Evolutionary conservation across 495 filamentous ascomycete genomes (phyloP), one percentile per base, ranked within the genome.

Genomic region (Aspergillus cavernicola): DNA sequence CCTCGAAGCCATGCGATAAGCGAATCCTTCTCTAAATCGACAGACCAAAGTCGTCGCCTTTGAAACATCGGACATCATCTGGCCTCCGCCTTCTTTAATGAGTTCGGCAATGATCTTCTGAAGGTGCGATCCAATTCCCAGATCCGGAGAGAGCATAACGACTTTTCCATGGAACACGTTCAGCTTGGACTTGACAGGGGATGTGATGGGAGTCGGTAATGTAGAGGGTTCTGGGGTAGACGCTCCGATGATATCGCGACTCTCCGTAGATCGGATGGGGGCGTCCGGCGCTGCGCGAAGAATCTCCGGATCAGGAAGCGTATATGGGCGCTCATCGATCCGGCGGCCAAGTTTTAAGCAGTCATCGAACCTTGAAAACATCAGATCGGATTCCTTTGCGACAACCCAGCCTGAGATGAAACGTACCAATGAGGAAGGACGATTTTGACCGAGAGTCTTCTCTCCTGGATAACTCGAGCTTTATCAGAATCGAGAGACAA

Each of bases 371-470:
- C 88, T 92, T 50, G 10, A 28, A 50, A 33, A 31, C 11, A 13
- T 31, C 49, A 38, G 20, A 18, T 45, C 10, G 32, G 15, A 3
- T 19, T 29, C 15, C 6, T 2, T 43, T n/a, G n/a, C n/a, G n/a
- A n/a, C n/a, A n/a, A n/a, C 4, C 4, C 10, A 32, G 16, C 8
- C 24, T 32, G 32, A 18, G 6, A 45, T 29, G 61, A 44, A 56
- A 47, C 76, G 59, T 76, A 90, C 93, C 95, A 97, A 64, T 99
- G 95, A 24, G 95, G 95, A 43, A 97, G 75, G n/a, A 98, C 88
- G 50, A 95, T 85, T 66, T 89, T 91, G 69, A 79, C 79, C 36
- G 80, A 82, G 19, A 88, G 67, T 33, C 77, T 82, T 67, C 84
- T 96, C 0, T 70, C 67, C 33, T 71, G 26, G 0, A 85, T 85